These are phyloP conservation scores for Phylloporus rhodoxanthus DNA, from an alignment of 768 basidiomycete species.

Conservation along the genomic window DNA sequence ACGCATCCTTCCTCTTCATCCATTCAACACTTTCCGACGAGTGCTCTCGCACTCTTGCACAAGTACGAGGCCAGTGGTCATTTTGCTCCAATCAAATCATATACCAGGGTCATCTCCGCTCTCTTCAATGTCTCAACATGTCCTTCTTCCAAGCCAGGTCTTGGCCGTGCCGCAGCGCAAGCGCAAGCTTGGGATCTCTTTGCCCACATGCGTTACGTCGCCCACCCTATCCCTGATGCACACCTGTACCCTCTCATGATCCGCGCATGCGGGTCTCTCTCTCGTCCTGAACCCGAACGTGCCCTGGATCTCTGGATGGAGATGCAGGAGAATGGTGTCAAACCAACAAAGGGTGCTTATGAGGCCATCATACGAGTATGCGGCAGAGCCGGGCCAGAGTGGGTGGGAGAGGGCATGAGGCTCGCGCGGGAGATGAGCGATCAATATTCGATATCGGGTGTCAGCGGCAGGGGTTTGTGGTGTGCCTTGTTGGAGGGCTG, in stretches of 20 bases:
- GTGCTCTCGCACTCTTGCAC: conserved; percentile 65
- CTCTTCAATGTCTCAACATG: conserved; percentile 44
- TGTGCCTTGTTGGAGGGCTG: conserved; percentile 84
- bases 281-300: conserved; percentile 74
- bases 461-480: conserved; percentile 57
- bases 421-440: conserved; percentile 86
- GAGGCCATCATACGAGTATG: conserved; percentile 80
- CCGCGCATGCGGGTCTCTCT: conserved; percentile 63
- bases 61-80: conserved; percentile 58
- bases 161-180: conserved; percentile 42
- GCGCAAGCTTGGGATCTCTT: conserved; percentile 94
- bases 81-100: conserved; percentile 68
- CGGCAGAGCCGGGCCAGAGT: conserved; percentile 58
- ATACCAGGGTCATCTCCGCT: conserved; percentile 59
- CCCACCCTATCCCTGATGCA: conserved; percentile 74
- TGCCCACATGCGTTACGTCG: conserved; percentile 92
- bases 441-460: conserved; percentile 37
- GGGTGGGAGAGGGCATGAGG: conserved; percentile 78
- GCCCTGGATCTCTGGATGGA: conserved; percentile 92
- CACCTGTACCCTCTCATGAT: conserved; percentile 83
- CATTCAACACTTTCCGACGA: conserved; percentile 44
- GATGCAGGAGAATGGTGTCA: conserved; percentile 71
- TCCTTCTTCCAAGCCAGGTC: conserved; percentile 15
- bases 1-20: conserved; percentile 3
- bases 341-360: conserved; percentile 66